phyloP scores from a whole-genome alignment of 192 early-diverging fungal species.

The Coemansia sp. region DNA sequence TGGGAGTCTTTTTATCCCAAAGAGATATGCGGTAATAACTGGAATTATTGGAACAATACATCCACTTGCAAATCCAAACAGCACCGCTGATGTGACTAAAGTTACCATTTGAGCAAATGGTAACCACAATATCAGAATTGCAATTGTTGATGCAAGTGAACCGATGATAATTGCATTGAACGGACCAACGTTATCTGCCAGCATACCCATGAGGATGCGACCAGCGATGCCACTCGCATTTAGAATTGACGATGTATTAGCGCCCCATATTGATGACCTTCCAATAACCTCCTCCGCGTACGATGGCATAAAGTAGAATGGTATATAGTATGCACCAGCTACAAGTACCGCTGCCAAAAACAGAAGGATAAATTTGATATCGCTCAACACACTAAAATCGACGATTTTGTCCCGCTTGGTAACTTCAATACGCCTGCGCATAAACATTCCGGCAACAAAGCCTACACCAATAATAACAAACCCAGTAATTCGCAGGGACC shows the following conservation, averaged over 20 bases:
- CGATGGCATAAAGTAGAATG: slow-evolving; percentile 33
- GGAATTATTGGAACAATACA: slow-evolving; percentile 23
- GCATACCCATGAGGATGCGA: slow-evolving; percentile 16
- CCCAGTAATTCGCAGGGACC: slow-evolving; percentile 69
- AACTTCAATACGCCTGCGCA: slow-evolving; percentile 24
- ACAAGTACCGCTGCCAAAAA: slow-evolving; percentile 22
- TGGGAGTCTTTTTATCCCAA: slow-evolving; percentile 24
- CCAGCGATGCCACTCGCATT: slow-evolving; percentile 30
- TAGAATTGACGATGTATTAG: slow-evolving; percentile 31
- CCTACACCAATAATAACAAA: slow-evolving; percentile 38
- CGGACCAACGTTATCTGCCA: slow-evolving; percentile 24
- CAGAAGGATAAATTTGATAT: slow-evolving; percentile 21
- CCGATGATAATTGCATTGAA: slow-evolving; percentile 15
- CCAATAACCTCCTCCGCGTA: slow-evolving; percentile 10
- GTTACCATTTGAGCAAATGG: slow-evolving; percentile 18
- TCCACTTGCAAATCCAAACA: slow-evolving; percentile 33
- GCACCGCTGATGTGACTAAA: slow-evolving; percentile 13
- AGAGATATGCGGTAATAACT: slow-evolving; percentile 22
- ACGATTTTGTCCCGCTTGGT: slow-evolving; percentile 18
- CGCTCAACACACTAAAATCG: slow-evolving; percentile 13
- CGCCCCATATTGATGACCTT: slow-evolving; percentile 13
- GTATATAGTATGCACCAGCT: slow-evolving; percentile 21
- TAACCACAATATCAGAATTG: slow-evolving; percentile 27
- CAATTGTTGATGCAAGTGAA: slow-evolving; percentile 1
- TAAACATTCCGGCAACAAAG: slow-evolving; percentile 5